These are phyloP conservation scores for Nothophytophthora sp. DNA, from an alignment of 352 stramenopile genomes.

Conservation along the genomic window DNA sequence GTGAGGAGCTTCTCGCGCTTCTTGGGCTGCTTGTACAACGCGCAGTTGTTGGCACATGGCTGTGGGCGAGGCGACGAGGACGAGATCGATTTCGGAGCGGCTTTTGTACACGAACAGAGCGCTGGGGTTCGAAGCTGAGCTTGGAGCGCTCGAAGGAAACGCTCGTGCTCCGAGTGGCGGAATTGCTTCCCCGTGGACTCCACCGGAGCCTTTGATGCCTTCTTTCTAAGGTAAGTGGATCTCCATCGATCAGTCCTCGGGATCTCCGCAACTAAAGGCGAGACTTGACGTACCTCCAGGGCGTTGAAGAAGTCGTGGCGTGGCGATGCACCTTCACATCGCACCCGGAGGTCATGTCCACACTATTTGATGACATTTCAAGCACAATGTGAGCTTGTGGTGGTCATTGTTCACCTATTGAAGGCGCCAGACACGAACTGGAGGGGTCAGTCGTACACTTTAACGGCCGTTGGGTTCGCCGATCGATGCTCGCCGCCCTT, in stretches of 20 bases:
- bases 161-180: slow-evolving; percentile 23
- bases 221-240: slow-evolving; percentile 16
- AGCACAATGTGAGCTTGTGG: too few species aligned
- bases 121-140: slow-evolving; percentile 47
- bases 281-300: slow-evolving; percentile 45
- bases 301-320: slow-evolving; percentile 35
- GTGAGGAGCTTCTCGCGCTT: slow-evolving; percentile 57
- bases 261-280: too few species aligned
- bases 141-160: slow-evolving; percentile 54
- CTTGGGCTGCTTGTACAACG: slow-evolving; percentile 62
- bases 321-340: slow-evolving; percentile 42
- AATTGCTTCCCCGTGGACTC: background rate
- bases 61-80: too few species aligned
- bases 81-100: slow-evolving; percentile 5
- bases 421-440: background rate
- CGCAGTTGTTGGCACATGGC: slow-evolving; percentile 70
- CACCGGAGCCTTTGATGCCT: background rate
- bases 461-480: background rate
- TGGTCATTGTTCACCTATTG: too few species aligned
- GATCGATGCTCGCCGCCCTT: background rate
- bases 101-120: slow-evolving; percentile 51
- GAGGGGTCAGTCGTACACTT: slow-evolving; percentile 22
- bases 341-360: slow-evolving; percentile 39
- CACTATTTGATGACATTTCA: slow-evolving; percentile 9
- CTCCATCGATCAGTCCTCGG: too few species aligned